Conservation (phyloP, 1,284 basidiomycete genomes). For the Heliocybe sulcata region DNA sequence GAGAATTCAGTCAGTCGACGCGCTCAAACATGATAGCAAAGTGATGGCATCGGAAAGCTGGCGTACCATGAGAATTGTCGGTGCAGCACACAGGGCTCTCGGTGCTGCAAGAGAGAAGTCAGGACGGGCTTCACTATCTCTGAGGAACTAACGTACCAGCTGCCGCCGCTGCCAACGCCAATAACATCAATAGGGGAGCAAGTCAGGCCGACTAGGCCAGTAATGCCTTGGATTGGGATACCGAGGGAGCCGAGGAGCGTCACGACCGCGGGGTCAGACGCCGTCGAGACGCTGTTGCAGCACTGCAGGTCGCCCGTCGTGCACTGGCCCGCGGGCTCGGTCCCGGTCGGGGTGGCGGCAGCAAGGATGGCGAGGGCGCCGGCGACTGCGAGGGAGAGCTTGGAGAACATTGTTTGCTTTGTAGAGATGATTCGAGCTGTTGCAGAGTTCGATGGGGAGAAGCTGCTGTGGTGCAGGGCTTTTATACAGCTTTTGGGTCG, state of each 20-base stretch:
- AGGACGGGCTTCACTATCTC: too few relatives aligned
- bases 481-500: too few relatives aligned
- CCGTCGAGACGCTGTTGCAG: slow-evolving; percentile 20
- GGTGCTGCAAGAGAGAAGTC: too few relatives aligned
- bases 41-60: too few relatives aligned
- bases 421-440: neutral
- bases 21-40: too few relatives aligned
- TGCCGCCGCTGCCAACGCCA: slow-evolving; percentile 18
- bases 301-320: slow-evolving; percentile 21
- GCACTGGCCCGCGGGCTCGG: slow-evolving; percentile 19
- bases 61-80: too few relatives aligned
- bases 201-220: slow-evolving; percentile 20
- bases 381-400: neutral
- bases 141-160: slow-evolving; percentile 23
- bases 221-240: slow-evolving; percentile 18
- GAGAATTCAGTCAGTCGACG: too few relatives aligned
- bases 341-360: too few relatives aligned
- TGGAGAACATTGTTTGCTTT: neutral
- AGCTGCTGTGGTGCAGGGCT: too few relatives aligned
- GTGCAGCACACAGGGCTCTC: too few relatives aligned
- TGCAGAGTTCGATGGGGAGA: neutral
- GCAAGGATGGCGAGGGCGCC: slow-evolving; percentile 5
- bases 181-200: slow-evolving; percentile 24
- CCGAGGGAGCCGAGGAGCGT: slow-evolving; percentile 21
- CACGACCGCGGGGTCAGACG: slow-evolving; percentile 12